Conservation (phyloP, 1,284 basidiomycete species). For the Grifola frondosa region DNA sequence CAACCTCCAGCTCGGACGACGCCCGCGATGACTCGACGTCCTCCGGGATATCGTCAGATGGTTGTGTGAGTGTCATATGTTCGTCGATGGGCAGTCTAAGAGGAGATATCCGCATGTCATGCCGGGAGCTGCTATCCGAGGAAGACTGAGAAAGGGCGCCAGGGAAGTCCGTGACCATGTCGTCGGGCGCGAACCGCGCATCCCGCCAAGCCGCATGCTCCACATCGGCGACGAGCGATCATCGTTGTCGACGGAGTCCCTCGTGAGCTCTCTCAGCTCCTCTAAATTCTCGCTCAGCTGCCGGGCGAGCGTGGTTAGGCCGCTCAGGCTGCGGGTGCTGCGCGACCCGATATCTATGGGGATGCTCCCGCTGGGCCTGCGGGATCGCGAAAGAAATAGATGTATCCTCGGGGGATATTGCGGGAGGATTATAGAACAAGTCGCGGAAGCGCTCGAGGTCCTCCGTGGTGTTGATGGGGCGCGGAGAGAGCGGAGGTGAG, state of each 20-base stretch:
- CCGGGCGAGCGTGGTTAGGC: conserved; percentile 59
- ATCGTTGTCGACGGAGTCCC: conserved; percentile 12
- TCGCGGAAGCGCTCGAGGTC: conserved; percentile 70
- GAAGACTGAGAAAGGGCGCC: conserved; percentile 25
- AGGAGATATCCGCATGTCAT: conserved; percentile 26
- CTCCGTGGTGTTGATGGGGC: conserved; percentile 49
- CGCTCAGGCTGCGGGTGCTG: conserved; percentile 42
- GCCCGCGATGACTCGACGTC: conserved; percentile 61
- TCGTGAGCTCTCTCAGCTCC: conserved; percentile 32
- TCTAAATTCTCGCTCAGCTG: conserved; percentile 62
- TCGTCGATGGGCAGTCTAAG: conserved; percentile 34
- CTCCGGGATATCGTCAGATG: conserved; percentile 51
- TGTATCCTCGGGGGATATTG: conserved; percentile 13
- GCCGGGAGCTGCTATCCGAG: conserved; percentile 18
- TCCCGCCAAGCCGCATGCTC: conserved; percentile 29
- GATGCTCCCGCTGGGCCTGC: conserved; percentile 25
- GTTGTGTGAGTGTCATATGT: conserved; percentile 25
- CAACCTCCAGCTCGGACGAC: conserved; percentile 47
- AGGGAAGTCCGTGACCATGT: conserved; percentile 23
- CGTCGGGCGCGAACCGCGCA: conserved; percentile 27
- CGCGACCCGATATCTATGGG: conserved; percentile 27
- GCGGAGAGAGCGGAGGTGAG: conserved; percentile 36
- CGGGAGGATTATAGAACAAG: conserved; percentile 59
- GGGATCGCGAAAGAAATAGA: conserved; percentile 13
- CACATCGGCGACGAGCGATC: conserved; percentile 27